These are phyloP conservation scores for Silene conica DNA, from an alignment of 148 eudicot genomes.

Conservation along the genomic window DNA sequence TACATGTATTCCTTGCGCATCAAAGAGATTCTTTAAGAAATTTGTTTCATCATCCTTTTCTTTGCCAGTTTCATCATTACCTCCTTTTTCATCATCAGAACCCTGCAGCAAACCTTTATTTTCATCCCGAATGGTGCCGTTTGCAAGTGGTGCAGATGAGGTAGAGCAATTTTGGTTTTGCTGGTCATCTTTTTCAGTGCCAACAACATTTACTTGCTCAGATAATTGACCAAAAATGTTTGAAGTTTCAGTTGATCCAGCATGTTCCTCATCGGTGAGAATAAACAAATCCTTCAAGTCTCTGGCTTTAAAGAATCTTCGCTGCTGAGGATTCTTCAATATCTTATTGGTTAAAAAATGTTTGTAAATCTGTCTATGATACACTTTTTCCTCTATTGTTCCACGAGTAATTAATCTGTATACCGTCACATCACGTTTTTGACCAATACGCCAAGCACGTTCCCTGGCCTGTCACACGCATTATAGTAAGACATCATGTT, in stretches of 20 bases:
- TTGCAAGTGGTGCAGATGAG: conserved; percentile 23
- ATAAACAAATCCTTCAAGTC: conserved; percentile 89
- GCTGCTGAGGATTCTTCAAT: conserved; percentile 92
- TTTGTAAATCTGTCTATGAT: conserved; percentile 95
- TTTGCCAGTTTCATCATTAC: conserved; percentile 31
- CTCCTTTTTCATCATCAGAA: conserved; percentile 37
- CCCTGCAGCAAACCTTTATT: conserved; percentile 21
- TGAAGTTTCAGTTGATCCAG: conserved; percentile 79
- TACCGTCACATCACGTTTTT: conserved; percentile 77
- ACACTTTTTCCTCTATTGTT: conserved; percentile 96
- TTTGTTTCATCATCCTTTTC: conserved; percentile 61
- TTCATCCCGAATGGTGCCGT: conserved; percentile 25
- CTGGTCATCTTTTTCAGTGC: conserved; percentile 40
- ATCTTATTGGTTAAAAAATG: conserved; percentile 92
- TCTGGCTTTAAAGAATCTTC: conserved; percentile 87
- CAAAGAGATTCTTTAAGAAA: conserved; percentile 73
- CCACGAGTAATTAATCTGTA: conserved; percentile 94
- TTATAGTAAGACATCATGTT: neutral
- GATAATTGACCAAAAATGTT: conserved; percentile 73
- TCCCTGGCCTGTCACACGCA: conserved; percentile 77
- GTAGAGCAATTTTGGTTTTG: conserved; percentile 22
- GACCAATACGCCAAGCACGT: conserved; percentile 99
- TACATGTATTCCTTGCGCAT: conserved; percentile 95
- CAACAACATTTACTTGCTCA: conserved; percentile 68
- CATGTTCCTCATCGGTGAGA: conserved; percentile 60